A percentile compares a stretch with the other conserved stretches of the same genome.
Conservation (phyloP, 2,329 filamentous ascomycete species). For the Hysterium pulicare region DNA sequence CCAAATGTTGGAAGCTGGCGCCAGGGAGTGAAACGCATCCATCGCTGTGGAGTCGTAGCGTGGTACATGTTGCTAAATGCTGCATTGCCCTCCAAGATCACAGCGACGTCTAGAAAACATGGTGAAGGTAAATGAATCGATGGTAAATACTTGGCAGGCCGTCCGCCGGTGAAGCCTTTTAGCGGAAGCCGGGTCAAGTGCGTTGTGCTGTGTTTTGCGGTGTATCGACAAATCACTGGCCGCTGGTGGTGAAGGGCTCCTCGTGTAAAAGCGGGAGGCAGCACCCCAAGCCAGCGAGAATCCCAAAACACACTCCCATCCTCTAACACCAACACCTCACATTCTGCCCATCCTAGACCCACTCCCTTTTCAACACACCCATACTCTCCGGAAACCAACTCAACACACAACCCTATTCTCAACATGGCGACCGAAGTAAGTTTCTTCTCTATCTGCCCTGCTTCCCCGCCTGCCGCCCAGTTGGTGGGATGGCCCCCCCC, state of each 20-base stretch:
- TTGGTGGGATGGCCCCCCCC: constrained; percentile 38
- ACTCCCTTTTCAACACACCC: constrained; percentile 5
- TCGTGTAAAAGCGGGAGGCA: constrained; percentile 13
- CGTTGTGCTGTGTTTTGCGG: constrained; percentile 8
- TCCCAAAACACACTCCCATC: constrained; percentile 11
- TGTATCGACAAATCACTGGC: no score
- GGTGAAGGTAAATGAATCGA: no score
- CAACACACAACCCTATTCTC: constrained; percentile 17
- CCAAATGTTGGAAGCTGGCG: no score
- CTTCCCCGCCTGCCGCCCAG: constrained; percentile 31
- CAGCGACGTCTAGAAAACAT: no score
- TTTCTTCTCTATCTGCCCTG: constrained; percentile 34
- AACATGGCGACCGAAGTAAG: constrained; percentile 64
- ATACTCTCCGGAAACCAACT: constrained; percentile 10
- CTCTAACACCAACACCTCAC: constrained; percentile 12
- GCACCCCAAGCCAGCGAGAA: constrained; percentile 6
- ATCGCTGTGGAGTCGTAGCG: no score
- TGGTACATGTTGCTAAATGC: no score
- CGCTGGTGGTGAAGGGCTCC: no score
- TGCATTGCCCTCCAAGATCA: no score
- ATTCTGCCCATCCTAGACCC: constrained; percentile 14
- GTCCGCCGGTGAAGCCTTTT: background rate
- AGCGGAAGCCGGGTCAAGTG: background rate
- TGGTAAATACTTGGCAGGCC: no score
- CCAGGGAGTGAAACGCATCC: no score